A percentile compares a stretch with the other conserved stretches of the same genome.
phyloP scores from a whole-genome alignment of 2,329 filamentous ascomycete genomes.

The Aspergillus glaucus region DNA sequence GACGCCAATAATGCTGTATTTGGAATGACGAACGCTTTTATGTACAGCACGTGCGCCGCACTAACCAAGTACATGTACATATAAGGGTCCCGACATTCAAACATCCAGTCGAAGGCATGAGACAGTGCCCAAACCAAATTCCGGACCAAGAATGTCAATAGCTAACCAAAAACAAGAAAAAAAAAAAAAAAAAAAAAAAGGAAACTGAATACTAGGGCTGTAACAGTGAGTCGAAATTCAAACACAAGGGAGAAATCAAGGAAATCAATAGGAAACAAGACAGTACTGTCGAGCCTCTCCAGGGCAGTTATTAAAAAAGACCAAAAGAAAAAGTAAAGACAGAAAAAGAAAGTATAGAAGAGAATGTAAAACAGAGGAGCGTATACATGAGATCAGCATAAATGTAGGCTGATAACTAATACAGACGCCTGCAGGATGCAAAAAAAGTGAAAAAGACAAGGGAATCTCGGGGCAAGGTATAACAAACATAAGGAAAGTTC shows the following conservation, averaged over 20 bases:
- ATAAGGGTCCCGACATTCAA: slow-evolving; percentile 14
- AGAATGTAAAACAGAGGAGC: slow-evolving; percentile 16
- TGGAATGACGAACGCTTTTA: slow-evolving; percentile 20
- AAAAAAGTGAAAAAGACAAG: slow-evolving; percentile 8
- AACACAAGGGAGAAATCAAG: slow-evolving; percentile 3
- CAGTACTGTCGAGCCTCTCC: slow-evolving; percentile 12
- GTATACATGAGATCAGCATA: slow-evolving; percentile 26
- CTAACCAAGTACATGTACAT: slow-evolving; percentile 25
- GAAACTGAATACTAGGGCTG: slow-evolving; percentile 9
- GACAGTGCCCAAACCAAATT: slow-evolving; percentile 14
- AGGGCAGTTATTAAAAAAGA: slow-evolving; percentile 9
- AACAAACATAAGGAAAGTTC: slow-evolving; percentile 16
- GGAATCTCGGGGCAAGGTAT: slow-evolving; percentile 2
- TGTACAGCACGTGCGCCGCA: slow-evolving; percentile 25
- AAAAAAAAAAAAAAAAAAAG: slow-evolving; percentile 11
- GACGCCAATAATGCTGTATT: slow-evolving; percentile 4
- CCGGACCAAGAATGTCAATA: slow-evolving; percentile 14
- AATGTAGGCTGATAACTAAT: slow-evolving; percentile 25
- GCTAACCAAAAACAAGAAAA: slow-evolving; percentile 15
- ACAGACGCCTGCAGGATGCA: slow-evolving; percentile 36
- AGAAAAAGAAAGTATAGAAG: slow-evolving; percentile 7
- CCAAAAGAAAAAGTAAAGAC: slow-evolving; percentile 4
- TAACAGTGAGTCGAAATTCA: slow-evolving; percentile 8
- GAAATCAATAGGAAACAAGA: slow-evolving; percentile 8
- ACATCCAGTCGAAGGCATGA: slow-evolving; percentile 11